Evolutionary conservation across 2,329 filamentous ascomycete genomes (phyloP), one percentile per base, ranked within the genome.

Genomic region (Colletotrichum sp.): DNA sequence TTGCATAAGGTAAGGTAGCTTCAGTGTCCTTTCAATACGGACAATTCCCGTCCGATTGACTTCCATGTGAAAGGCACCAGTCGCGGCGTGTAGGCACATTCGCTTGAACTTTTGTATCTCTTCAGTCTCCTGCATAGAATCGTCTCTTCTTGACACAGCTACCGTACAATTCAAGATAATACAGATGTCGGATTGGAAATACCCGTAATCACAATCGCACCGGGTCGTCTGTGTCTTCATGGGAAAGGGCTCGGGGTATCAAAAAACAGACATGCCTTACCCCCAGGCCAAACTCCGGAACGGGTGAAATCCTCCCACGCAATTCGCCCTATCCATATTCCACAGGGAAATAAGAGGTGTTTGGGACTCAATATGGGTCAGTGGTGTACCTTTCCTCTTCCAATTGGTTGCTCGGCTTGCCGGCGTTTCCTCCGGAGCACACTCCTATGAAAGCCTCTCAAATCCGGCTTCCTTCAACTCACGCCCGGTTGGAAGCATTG

Each of bases 381-480:
- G 8, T 30, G 10, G 21, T 34, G 15, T 32, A 24, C 8, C 16
- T 6, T 15, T n/a, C 24, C 13, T 60, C 18, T n/a, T 13, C 36
- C 36, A 62, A 28, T 36, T n/a, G 52, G 12, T 55, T 75, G 28
- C 30, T 34, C 16, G 28, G 26, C 36, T 55, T 52, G n/a, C 32
- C 43, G 34, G 36, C 43, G 21, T 66, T 12, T 38, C 26, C 13
- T 9, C 28, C 16, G 24, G 18, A 16, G 12, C 26, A 24, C 18
- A n/a, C 15, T 10, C 16, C 18, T 15, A 58, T 24, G 43, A 87
- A 6, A 88, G 38, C 26, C 86, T 75, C 28, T 84, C 85, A 79
- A 92, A 92, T 0, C 90, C 90, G 3, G 90, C 89, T 34, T 89
- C 85, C 77, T 87, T 84, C 68, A 92, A 78, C 66, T 87, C 83